These are phyloP conservation scores for Diphasiastrum complanatum DNA, from an alignment of 83 land plant species.

Conservation along the genomic window DNA sequence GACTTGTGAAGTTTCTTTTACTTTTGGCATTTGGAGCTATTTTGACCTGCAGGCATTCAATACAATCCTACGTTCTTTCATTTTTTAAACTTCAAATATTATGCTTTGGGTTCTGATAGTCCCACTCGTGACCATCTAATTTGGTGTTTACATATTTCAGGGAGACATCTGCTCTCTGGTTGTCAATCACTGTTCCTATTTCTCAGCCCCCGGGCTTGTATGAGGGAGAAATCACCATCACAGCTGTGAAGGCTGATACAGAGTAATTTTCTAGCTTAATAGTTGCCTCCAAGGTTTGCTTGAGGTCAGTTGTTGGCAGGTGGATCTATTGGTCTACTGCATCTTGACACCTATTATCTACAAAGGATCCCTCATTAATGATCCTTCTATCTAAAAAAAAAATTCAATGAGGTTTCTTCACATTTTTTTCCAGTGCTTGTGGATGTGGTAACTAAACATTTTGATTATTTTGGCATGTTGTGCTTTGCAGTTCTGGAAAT, in stretches of 20 bases:
- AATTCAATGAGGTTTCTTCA: no score
- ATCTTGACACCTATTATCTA: no score
- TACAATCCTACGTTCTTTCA: background rate
- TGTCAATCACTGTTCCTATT: conserved; percentile 79
- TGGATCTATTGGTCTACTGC: no score
- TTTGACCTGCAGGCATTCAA: no score
- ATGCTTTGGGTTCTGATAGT: background rate
- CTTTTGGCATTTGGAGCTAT: no score
- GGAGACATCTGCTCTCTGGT: conserved; percentile 82
- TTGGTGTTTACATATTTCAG: conserved; percentile 29
- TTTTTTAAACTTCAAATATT: no score
- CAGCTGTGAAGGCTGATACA: conserved; percentile 59
- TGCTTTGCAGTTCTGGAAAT: conserved; percentile 37
- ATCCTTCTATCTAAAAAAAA: no score
- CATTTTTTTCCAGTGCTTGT: no score
- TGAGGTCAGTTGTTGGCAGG: conserved; percentile 39
- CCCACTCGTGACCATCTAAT: background rate
- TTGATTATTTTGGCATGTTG: background rate
- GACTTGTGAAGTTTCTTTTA: no score
- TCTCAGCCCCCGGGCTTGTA: conserved; percentile 82
- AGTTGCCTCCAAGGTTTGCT: conserved; percentile 13
- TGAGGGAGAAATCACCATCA: conserved; percentile 71
- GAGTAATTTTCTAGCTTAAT: conserved; percentile 48
- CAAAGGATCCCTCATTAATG: no score
- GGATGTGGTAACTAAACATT: no score